Percentiles rank a stretch among this genome's conserved stretches.
These are phyloP conservation scores for Nyssa sinensis DNA, from an alignment of 148 eudicot genomes.

Conservation along the genomic window DNA sequence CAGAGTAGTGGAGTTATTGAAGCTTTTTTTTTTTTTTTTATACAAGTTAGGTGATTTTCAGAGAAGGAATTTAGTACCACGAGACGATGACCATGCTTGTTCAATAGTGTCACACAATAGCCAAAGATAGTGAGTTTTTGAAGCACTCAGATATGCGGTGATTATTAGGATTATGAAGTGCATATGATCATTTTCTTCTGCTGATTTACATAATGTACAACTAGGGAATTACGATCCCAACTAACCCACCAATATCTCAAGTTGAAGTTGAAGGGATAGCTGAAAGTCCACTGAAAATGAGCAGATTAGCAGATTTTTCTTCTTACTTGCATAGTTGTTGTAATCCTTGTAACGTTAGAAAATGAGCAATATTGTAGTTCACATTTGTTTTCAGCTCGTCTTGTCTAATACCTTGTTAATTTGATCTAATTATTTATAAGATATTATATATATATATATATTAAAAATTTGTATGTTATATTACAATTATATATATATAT, in stretches of 20 bases:
- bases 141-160: slow-evolving; percentile 6
- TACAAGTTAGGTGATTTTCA: slow-evolving; percentile 9
- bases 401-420: no score
- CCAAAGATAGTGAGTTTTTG: slow-evolving; percentile 4
- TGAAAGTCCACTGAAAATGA: not conserved
- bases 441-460: no score
- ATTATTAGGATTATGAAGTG: slow-evolving; percentile 10
- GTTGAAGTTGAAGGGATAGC: not conserved
- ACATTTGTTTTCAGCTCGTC: not conserved
- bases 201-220: slow-evolving; percentile 13
- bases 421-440: no score
- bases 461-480: no score
- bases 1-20: not conserved
- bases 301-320: not conserved
- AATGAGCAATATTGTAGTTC: not conserved
- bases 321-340: not conserved
- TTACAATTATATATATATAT: no score
- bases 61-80: not conserved
- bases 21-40: not conserved
- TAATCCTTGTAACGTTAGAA: not conserved
- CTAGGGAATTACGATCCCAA: slow-evolving; percentile 7
- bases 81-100: not conserved
- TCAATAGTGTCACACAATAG: not conserved
- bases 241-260: slow-evolving; percentile 1
- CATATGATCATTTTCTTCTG: not conserved